phyloP scores from a whole-genome alignment of 257 asterid species.

The Penstemon newberryi region DNA sequence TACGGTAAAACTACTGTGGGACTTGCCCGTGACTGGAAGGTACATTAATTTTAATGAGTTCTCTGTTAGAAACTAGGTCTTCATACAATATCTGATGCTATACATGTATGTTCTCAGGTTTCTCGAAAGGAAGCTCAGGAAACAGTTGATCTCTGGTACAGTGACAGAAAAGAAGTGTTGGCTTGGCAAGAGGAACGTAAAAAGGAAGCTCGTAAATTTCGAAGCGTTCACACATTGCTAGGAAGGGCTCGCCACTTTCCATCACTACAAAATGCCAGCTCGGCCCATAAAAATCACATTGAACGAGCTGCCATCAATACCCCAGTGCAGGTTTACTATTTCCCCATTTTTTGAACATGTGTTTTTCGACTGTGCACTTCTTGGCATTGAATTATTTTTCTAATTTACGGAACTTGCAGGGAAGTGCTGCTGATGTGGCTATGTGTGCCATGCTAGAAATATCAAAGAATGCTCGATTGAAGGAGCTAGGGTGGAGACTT shows the following conservation, averaged over 20 bases:
- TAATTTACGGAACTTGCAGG: slow-evolving; percentile 47
- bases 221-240: slow-evolving; percentile 70
- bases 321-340: slow-evolving; percentile 78
- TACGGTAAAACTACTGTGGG: slow-evolving; percentile 90
- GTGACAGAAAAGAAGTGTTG: slow-evolving; percentile 88
- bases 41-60: slow-evolving; percentile 27
- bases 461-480: slow-evolving; percentile 57
- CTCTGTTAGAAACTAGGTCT: neutral
- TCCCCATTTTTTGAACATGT: neutral
- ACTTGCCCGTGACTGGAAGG: slow-evolving; percentile 98
- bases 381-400: slow-evolving; percentile 9
- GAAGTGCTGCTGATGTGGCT: slow-evolving; percentile 99
- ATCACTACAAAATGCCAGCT: slow-evolving; percentile 56
- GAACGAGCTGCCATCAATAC: slow-evolving; percentile 98
- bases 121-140: slow-evolving; percentile 89
- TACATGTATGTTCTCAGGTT: slow-evolving; percentile 54
- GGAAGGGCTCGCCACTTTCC: slow-evolving; percentile 95
- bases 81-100: slow-evolving; percentile 9
- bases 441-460: slow-evolving; percentile 98
- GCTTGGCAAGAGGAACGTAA: slow-evolving; percentile 84
- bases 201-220: slow-evolving; percentile 52
- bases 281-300: slow-evolving; percentile 65
- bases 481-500: slow-evolving; percentile 87
- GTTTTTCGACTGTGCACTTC: neutral
- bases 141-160: slow-evolving; percentile 91